Evolutionary conservation across 352 stramenopile species (phyloP), one percentile per base, ranked within the genome.

Genomic region (Thraustotheca clavata): DNA sequence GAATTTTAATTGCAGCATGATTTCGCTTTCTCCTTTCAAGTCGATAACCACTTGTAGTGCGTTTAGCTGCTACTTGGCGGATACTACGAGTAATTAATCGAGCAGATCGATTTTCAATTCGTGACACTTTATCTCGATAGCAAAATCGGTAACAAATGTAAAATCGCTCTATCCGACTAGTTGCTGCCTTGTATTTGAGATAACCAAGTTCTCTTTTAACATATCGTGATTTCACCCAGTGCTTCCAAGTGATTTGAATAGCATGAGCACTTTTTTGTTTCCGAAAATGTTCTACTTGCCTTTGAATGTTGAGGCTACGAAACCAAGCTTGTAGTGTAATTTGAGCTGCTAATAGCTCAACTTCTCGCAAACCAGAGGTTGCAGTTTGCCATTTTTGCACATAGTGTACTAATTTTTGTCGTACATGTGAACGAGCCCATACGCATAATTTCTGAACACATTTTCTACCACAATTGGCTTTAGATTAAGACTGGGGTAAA

Each of bases 291-390:
- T 59, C 57, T 1, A 68, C 71, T 9, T 49, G 34, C 7, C 38
- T 65, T 49, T 70, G 82, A 0, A 68, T 75, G 24, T 72, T 52
- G 14, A 74, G 9, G 9, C 68, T 55, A 9, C 76, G 71, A 20
- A 71, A 36, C 70, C 77, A 87, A n/a, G 75, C 86, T 66, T 89
- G 79, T 40, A 91, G 72, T 0, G 68, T 71, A 12, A 77, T 38
- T 16, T 69, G 38, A n/a, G 74, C 77, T 20, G 78, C 81, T 12
- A 86, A 59, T 1, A 33, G 12, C 59, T 89, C 81, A 14, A 73
- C 35, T 0, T 77, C 68, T 1, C 29, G 68, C 40, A 87, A 59
- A 14, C 77, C 49, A 20, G 32, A 31, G 11, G 46, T 43, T 20
- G 8, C 24, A 34, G 18, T 12, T 18, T 54, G 12, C 20, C 47